Evolutionary conservation across 139 green algal species (phyloP), one percentile per base, ranked within the genome.

Genomic region (Chlorella vulgaris): DNA sequence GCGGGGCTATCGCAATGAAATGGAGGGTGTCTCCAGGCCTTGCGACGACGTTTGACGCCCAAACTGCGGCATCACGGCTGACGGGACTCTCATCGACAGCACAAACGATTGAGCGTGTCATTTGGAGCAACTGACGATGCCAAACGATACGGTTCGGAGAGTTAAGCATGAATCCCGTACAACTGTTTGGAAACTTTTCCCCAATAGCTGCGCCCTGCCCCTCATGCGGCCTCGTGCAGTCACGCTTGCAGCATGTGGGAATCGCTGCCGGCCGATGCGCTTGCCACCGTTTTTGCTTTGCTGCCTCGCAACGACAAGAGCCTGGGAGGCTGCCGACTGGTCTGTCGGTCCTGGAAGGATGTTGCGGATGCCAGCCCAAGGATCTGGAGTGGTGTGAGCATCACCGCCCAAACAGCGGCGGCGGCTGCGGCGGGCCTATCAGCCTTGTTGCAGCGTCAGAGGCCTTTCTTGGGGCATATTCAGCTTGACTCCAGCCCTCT

Each of bases 1-100:
- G 74, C 47, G 55, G 40, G 2, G 77, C 62, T 1, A 74, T 43
- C 39, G 53, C 40, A 7, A 84, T 4, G 5, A 84, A 26, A 35
- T 87, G 68, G 15, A 87, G 5, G 15, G 50, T 31, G 43, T 86
- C 81, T 0, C 55, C 73, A 0, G 40, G 39, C 1, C 71, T 29
- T 7, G 51, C 71, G 18, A 86, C 8, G 40, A 47, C 82, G 31
- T 78, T 70, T 2, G 38, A 21, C 38, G 22, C 7, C 66, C 67
- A 79, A 4, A 51, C 29, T 35, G 35, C 80, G 3, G 50, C 80
- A 28, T 26, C 29, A 22, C 35, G 2, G 2, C 22, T 19, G 0
- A 53, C 22, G 10, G 26, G 33, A 51, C 15, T 40, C 2, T 67
- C 28, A 3, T 79, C 24, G 2, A 78, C 24, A 22, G 33, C 31